A percentile compares a stretch with the other conserved stretches of the same genome.
Evolutionary conservation across 345 rosid genomes (phyloP).

Genomic region (Dimocarpus longan): DNA sequence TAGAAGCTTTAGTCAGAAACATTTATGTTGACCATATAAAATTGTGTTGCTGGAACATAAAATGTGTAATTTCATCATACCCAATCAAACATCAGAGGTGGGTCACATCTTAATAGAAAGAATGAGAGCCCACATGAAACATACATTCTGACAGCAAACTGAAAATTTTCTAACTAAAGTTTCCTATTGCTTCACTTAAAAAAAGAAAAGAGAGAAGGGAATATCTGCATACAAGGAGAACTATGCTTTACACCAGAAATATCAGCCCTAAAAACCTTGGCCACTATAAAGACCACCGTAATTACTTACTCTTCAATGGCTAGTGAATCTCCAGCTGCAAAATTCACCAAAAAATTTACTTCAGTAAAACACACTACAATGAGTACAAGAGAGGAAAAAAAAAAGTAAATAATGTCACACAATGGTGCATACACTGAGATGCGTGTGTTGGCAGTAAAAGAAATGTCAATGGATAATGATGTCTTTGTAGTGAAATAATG

Average conservation of each 20-base stretch:
- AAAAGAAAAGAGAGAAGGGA: not conserved
- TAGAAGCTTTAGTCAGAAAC: not conserved
- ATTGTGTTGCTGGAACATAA: slow-evolving; percentile 10
- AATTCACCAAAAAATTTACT: slow-evolving; percentile 12
- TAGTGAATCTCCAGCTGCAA: slow-evolving; percentile 46
- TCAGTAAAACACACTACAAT: not conserved
- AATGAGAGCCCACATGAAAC: not conserved
- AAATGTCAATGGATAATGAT: not conserved
- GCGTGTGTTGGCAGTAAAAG: not conserved
- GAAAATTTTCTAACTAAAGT: slow-evolving; percentile 36
- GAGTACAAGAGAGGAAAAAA: not conserved
- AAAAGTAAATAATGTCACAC: not conserved
- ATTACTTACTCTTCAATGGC: slow-evolving; percentile 31
- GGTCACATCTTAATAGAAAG: slow-evolving; percentile 17
- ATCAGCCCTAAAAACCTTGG: slow-evolving; percentile 27
- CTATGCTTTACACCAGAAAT: slow-evolving; percentile 33
- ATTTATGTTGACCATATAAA: not conserved
- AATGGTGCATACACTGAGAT: not conserved
- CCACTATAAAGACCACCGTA: slow-evolving; percentile 20
- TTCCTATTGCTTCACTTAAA: slow-evolving; percentile 28
- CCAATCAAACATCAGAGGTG: slow-evolving; percentile 20
- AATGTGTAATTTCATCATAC: slow-evolving; percentile 4
- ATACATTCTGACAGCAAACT: slow-evolving; percentile 19
- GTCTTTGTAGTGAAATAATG: not conserved
- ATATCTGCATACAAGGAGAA: slow-evolving; percentile 33